Evolutionary conservation across 768 basidiomycete genomes (phyloP).

Genomic region (Rhodotorula paludigena): DNA sequence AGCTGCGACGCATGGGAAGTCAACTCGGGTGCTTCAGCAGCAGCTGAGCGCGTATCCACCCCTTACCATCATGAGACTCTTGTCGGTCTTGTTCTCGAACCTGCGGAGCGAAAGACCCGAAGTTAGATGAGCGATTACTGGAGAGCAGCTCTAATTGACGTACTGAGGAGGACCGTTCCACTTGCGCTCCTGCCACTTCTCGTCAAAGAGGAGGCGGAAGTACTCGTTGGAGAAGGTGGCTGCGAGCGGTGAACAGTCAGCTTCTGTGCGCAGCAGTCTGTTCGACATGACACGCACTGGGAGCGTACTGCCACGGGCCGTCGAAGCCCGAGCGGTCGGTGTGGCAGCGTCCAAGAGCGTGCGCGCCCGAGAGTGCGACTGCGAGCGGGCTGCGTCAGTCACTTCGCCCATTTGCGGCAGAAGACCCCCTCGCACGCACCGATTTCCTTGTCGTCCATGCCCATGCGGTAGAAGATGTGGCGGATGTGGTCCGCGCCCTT

Average conservation of each 20-base stretch:
- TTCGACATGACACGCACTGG: neutral
- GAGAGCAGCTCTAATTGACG: no score
- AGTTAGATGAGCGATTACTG: neutral
- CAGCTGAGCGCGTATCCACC: no score
- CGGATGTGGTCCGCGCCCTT: constrained; percentile 82
- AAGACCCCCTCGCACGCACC: constrained; percentile 55
- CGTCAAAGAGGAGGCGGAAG: constrained; percentile 64
- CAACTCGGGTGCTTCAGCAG: no score
- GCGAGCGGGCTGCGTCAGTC: no score
- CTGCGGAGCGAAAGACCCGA: neutral
- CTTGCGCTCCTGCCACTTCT: constrained; percentile 61
- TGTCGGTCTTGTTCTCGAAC: constrained; percentile 83
- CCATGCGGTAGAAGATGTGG: constrained; percentile 85
- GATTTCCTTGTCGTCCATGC: constrained; percentile 95
- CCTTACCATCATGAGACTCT: constrained; percentile 82
- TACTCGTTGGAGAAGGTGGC: constrained; percentile 22
- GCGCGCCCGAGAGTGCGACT: constrained; percentile 70
- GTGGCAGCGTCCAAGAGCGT: constrained; percentile 95
- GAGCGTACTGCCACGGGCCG: constrained; percentile 62
- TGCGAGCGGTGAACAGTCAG: no score
- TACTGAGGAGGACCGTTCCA: constrained; percentile 86
- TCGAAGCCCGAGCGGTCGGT: constrained; percentile 74
- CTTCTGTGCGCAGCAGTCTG: no score
- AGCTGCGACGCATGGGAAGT: constrained; percentile 47
- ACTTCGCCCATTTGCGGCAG: no score